Evolutionary conservation across 2,329 filamentous ascomycete species (phyloP).

Genomic region (Exophiala alcalophila): DNA sequence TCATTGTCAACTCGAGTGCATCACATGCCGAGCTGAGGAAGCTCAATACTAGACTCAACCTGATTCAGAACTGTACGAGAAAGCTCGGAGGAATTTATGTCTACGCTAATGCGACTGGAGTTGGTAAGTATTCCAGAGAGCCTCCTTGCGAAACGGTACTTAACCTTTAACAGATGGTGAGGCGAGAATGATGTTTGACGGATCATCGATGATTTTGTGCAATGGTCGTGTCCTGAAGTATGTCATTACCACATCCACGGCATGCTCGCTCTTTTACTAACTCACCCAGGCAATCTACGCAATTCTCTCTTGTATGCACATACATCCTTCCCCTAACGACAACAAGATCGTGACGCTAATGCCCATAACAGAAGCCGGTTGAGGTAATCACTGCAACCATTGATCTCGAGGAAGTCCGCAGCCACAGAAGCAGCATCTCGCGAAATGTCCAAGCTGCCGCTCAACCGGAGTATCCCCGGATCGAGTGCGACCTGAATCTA

Average conservation of each 20-base stretch:
- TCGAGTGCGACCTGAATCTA: conserved; percentile 39
- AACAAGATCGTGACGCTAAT: conserved; percentile 2
- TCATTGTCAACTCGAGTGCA: conserved; percentile 68
- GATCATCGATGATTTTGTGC: conserved; percentile 29
- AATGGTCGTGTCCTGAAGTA: conserved; percentile 32
- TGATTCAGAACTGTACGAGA: conserved; percentile 65
- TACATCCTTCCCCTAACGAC: neutral
- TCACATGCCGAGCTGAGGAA: conserved; percentile 68
- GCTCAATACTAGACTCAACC: conserved; percentile 59
- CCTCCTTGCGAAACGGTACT: conserved; percentile 5
- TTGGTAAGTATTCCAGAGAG: conserved; percentile 12
- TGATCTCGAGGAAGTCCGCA: conserved; percentile 67
- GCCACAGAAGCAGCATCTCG: conserved; percentile 47
- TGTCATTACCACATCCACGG: neutral
- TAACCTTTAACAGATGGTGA: conserved; percentile 37
- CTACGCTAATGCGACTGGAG: conserved; percentile 59
- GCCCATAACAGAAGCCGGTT: conserved; percentile 46
- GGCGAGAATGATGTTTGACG: conserved; percentile 26
- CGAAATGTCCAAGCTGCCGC: conserved; percentile 37
- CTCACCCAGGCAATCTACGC: conserved; percentile 12
- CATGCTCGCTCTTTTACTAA: conserved; percentile 2
- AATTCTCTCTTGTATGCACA: conserved; percentile 21
- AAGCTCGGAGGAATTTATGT: conserved; percentile 48
- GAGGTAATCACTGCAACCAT: conserved; percentile 65
- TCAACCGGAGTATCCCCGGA: conserved; percentile 47